Evolutionary conservation across 148 eudicot species (phyloP).

Genomic region (Spergularia marina): DNA sequence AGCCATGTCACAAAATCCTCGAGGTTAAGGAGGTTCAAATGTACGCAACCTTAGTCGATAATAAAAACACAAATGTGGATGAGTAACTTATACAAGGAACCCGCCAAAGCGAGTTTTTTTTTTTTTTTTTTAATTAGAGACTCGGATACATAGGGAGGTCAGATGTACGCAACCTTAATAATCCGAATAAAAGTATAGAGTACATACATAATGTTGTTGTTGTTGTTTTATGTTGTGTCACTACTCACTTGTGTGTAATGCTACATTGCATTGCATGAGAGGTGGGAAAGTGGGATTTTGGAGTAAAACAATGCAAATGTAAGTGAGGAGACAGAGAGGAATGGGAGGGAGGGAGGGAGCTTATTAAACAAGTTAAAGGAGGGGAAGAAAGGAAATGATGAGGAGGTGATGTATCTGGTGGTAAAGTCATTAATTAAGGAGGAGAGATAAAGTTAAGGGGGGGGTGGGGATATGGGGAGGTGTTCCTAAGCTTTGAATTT

Average conservation of each 20-base stretch:
- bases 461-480: conserved; percentile 3
- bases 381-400: background rate
- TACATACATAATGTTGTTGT: too few relatives aligned
- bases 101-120: too few relatives aligned
- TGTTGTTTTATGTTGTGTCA: too few relatives aligned
- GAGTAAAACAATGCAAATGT: background rate
- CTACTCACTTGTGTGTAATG: too few relatives aligned
- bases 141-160: background rate
- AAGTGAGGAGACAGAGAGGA: background rate
- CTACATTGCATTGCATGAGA: too few relatives aligned
- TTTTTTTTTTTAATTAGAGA: too few relatives aligned
- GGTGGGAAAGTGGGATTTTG: background rate
- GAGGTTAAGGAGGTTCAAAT: background rate
- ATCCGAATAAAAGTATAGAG: background rate
- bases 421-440: conserved; percentile 8
- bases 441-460: background rate
- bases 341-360: background rate
- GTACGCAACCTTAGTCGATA: background rate
- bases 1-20: too few relatives aligned
- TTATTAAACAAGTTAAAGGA: background rate
- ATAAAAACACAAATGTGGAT: too few relatives aligned
- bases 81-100: too few relatives aligned
- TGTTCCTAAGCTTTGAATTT: conserved; percentile 15
- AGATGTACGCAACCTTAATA: background rate
- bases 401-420: background rate